Evolutionary conservation across 2,329 filamentous ascomycete species (phyloP).

Genomic region (Epichloe sibirici): DNA sequence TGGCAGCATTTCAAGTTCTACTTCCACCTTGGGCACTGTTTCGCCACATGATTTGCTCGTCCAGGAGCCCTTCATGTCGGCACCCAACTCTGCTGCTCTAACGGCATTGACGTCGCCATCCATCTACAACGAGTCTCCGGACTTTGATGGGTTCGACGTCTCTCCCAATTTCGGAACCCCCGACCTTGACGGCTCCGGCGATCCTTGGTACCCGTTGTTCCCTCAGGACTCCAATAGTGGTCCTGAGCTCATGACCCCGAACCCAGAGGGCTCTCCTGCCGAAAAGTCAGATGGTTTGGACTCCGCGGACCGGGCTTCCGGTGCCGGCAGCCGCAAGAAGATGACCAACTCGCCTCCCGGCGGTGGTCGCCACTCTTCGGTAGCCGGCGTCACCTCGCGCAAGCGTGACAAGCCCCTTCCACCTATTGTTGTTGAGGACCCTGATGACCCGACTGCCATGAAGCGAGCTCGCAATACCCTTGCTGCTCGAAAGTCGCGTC

Average conservation of each 20-base stretch:
- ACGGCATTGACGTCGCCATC: constrained; percentile 80
- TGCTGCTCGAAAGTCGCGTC: constrained; percentile 84
- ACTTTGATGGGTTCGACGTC: constrained; percentile 61
- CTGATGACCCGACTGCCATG: constrained; percentile 61
- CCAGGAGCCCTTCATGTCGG: constrained; percentile 56
- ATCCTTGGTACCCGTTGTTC: constrained; percentile 64
- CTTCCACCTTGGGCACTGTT: constrained; percentile 54
- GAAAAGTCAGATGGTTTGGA: constrained; percentile 37
- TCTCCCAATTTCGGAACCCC: constrained; percentile 62
- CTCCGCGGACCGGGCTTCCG: constrained; percentile 25
- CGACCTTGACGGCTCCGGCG: constrained; percentile 40
- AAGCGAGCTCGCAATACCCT: constrained; percentile 92
- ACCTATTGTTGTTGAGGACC: constrained; percentile 65
- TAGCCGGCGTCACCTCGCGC: constrained; percentile 58
- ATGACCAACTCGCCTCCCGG: constrained; percentile 30
- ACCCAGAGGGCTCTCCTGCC: constrained; percentile 29
- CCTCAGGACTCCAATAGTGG: constrained; percentile 32
- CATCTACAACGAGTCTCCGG: constrained; percentile 65
- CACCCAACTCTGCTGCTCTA: constrained; percentile 70
- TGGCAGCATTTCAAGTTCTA: constrained; percentile 34
- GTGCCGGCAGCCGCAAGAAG: constrained; percentile 34
- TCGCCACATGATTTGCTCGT: constrained; percentile 74
- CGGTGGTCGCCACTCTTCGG: constrained; percentile 48
- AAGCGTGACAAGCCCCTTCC: constrained; percentile 72
- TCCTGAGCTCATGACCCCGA: constrained; percentile 13